Conservation (phyloP, 2,329 filamentous ascomycete genomes). For the Cladosporium sp. region DNA sequence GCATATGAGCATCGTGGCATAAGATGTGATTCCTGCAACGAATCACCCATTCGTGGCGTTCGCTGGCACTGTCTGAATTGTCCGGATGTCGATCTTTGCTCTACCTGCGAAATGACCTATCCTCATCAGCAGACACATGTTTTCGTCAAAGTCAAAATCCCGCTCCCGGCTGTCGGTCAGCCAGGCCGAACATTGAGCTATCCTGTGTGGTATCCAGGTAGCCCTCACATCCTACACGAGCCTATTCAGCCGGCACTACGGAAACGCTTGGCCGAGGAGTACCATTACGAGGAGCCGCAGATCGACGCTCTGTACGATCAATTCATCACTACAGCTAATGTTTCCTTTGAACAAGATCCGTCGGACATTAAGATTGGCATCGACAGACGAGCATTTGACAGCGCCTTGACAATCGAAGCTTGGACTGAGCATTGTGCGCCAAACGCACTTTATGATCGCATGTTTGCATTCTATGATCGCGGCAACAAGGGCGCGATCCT, state of each 20-base stretch:
- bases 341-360: slow-evolving; percentile 77
- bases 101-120: slow-evolving; percentile 68
- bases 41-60: slow-evolving; percentile 84
- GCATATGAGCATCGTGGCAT: slow-evolving; percentile 91
- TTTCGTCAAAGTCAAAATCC: slow-evolving; percentile 93
- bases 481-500: slow-evolving; percentile 85
- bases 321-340: slow-evolving; percentile 89
- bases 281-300: slow-evolving; percentile 69
- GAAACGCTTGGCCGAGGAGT: slow-evolving; percentile 50
- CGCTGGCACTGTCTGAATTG: slow-evolving; percentile 95
- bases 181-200: slow-evolving; percentile 59
- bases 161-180: slow-evolving; percentile 74
- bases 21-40: slow-evolving; percentile 83
- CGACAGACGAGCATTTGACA: slow-evolving; percentile 88
- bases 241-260: slow-evolving; percentile 65
- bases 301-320: slow-evolving; percentile 95
- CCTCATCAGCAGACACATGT: slow-evolving; percentile 84
- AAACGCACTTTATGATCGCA: slow-evolving; percentile 90
- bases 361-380: slow-evolving; percentile 74
- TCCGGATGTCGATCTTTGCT: slow-evolving; percentile 91
- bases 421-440: slow-evolving; percentile 72
- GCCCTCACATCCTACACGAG: slow-evolving; percentile 67
- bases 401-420: slow-evolving; percentile 62
- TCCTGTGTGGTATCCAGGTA: slow-evolving; percentile 82
- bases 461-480: slow-evolving; percentile 94